These are phyloP conservation scores for Dendryphion nanum DNA, from an alignment of 2,329 filamentous ascomycete species.

Conservation along the genomic window DNA sequence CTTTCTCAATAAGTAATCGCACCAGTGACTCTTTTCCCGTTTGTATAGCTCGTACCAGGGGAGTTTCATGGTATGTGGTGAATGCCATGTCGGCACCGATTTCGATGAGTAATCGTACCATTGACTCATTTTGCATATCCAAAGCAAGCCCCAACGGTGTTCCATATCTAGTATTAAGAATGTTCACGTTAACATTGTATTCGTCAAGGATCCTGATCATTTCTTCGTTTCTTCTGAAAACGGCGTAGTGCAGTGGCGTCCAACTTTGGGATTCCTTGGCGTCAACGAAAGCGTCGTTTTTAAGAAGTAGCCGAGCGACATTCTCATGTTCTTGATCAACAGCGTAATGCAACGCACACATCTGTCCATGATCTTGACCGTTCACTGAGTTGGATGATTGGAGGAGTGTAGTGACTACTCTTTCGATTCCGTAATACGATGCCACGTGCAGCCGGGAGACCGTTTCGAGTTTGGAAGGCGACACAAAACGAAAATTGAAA, in stretches of 20 bases:
- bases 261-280: not conserved
- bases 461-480: not conserved
- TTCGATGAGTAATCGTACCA: not conserved
- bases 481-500: not conserved
- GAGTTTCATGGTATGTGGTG: not conserved
- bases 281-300: not conserved
- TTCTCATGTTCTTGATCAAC: not conserved
- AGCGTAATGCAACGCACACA: not conserved
- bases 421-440: not conserved
- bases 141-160: not conserved
- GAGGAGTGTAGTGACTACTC: not conserved
- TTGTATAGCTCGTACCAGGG: not conserved
- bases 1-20: no score
- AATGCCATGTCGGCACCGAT: not conserved
- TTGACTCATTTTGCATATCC: not conserved
- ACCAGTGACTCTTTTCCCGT: no score
- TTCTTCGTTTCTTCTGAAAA: not conserved
- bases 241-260: not conserved
- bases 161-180: not conserved
- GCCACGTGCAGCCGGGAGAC: not conserved
- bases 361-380: not conserved
- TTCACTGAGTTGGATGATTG: not conserved
- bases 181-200: not conserved
- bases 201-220: not conserved
- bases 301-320: not conserved